Evolutionary conservation across 1,139 yeast species (phyloP).

Genomic region (Yamadazyma oceani): DNA sequence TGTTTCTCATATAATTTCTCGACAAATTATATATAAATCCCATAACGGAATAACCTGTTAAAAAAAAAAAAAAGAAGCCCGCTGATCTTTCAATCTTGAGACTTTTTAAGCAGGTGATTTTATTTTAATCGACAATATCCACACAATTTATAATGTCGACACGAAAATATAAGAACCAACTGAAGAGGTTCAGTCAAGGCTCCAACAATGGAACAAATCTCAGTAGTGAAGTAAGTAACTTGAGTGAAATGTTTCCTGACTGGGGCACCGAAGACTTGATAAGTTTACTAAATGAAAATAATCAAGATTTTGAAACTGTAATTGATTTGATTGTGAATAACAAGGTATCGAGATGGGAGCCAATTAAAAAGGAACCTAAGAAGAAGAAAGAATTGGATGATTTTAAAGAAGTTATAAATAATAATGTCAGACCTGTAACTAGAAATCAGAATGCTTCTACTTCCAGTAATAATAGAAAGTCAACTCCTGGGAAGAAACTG

Average conservation of each 20-base stretch:
- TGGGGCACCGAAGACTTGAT: constrained; percentile 88
- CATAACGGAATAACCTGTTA: too few relatives aligned
- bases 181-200: constrained; percentile 41
- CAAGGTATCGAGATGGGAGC: constrained; percentile 61
- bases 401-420: constrained; percentile 5
- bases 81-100: too few relatives aligned
- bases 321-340: constrained; percentile 89
- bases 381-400: constrained; percentile 34
- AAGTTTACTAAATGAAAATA: constrained; percentile 71
- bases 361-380: constrained; percentile 50
- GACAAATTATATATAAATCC: too few relatives aligned
- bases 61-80: too few relatives aligned
- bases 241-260: constrained; percentile 88
- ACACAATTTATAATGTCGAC: constrained; percentile 24
- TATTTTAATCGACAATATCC: not conserved
- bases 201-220: constrained; percentile 6
- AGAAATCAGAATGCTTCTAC: constrained; percentile 2
- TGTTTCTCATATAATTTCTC: too few relatives aligned
- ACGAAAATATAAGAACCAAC: constrained; percentile 48
- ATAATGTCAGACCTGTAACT: constrained; percentile 5
- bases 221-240: constrained; percentile 48
- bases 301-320: constrained; percentile 72
- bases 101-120: not conserved
- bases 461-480: constrained; percentile 6
- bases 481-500: constrained; percentile 7